phyloP scores from a whole-genome alignment of 352 stramenopile species.

The Globisporangium perplexum region DNA sequence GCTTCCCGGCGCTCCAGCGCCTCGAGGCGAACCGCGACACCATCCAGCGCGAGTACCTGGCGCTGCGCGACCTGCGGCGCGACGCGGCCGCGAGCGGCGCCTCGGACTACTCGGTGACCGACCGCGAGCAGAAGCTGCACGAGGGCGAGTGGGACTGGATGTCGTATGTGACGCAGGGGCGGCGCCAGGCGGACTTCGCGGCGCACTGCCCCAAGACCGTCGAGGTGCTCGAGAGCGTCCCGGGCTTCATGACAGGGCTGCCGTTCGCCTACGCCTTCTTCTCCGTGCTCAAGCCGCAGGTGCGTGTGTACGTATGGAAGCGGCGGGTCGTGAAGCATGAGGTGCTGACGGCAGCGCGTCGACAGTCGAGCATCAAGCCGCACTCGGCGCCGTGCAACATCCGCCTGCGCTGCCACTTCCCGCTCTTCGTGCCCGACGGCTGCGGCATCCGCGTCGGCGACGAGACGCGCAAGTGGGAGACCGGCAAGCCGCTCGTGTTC shows the following conservation, averaged over 20 bases:
- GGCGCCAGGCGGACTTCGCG: conserved; percentile 57
- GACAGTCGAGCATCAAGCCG: conserved; percentile 82
- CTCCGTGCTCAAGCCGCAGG: conserved; percentile 89
- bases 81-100: background rate
- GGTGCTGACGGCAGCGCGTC: background rate
- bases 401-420: conserved; percentile 92
- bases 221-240: conserved; percentile 68
- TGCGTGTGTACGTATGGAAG: conserved; percentile 16
- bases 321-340: too few species aligned
- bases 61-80: conserved; percentile 32
- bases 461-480: conserved; percentile 73
- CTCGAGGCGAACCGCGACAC: conserved; percentile 54
- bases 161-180: conserved; percentile 73
- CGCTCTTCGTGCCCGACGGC: conserved; percentile 82
- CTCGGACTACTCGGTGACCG: conserved; percentile 59
- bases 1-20: conserved; percentile 50
- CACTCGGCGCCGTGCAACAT: conserved; percentile 96
- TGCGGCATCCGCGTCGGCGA: conserved; percentile 93
- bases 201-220: conserved; percentile 59
- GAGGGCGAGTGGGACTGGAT: conserved; percentile 93
- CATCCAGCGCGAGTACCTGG: conserved; percentile 60
- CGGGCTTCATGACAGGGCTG: conserved; percentile 80
- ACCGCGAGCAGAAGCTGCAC: conserved; percentile 76
- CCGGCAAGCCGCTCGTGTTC: conserved; percentile 76
- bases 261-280: conserved; percentile 97